A percentile compares a stretch with the other conserved stretches of the same genome.
phyloP scores from a whole-genome alignment of 345 rosid genomes.

The Microthlaspi erraticum region DNA sequence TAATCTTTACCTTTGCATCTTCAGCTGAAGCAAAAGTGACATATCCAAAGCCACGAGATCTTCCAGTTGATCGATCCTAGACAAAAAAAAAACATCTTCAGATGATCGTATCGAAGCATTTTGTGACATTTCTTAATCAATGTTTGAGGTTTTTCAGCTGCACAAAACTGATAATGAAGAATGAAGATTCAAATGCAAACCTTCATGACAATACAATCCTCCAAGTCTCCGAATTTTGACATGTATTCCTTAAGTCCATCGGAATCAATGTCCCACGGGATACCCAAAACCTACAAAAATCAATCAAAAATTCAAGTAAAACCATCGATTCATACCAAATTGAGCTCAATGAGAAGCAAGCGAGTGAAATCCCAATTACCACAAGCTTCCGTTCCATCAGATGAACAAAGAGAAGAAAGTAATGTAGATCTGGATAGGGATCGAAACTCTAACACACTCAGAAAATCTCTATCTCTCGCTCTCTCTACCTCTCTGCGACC shows the following conservation, averaged over 20 bases:
- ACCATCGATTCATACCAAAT: background rate
- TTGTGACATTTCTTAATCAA: background rate
- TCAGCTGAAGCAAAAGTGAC: conserved; percentile 79
- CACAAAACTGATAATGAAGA: background rate
- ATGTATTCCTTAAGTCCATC: conserved; percentile 91
- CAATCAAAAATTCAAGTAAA: background rate
- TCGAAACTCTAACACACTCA: conserved; percentile 59
- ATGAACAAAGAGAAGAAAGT: conserved; percentile 17
- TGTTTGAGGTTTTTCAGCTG: background rate
- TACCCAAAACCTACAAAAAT: conserved; percentile 69
- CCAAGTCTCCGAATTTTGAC: conserved; percentile 91
- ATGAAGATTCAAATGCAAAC: conserved; percentile 42
- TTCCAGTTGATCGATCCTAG: conserved; percentile 89
- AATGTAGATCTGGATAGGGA: conserved; percentile 35
- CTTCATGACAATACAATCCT: conserved; percentile 99
- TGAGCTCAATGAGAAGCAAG: conserved; percentile 5
- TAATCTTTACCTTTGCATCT: conserved; percentile 72
- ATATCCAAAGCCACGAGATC: conserved; percentile 98
- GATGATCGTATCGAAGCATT: background rate
- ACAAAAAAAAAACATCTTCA: conserved; percentile 30
- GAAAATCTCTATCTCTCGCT: conserved; percentile 19
- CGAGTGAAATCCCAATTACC: conserved; percentile 47
- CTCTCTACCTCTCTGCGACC: conserved; percentile 22
- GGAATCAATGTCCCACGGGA: conserved; percentile 96
- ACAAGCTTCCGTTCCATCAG: conserved; percentile 84